Conservation (phyloP, 768 basidiomycete genomes). For the Lactifluus volemus region DNA sequence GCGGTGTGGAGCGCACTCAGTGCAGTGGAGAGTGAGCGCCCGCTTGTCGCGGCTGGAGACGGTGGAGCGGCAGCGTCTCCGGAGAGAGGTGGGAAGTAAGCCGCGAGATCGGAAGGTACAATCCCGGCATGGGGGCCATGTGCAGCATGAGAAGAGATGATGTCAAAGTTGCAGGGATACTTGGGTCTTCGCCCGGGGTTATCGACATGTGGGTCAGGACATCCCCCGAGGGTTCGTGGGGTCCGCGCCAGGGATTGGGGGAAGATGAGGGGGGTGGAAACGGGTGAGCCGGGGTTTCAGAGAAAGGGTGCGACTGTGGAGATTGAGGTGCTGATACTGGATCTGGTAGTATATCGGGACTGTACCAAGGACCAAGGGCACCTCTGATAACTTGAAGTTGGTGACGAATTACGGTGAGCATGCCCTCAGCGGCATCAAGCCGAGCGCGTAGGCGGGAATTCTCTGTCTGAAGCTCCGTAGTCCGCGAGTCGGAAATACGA, state of each 20-base stretch:
- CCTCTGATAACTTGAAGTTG: slow-evolving; percentile 49
- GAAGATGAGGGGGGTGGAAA: slow-evolving; percentile 1
- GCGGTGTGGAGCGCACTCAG: slow-evolving; percentile 10
- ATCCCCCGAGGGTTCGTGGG: slow-evolving; percentile 1
- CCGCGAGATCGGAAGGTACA: slow-evolving; percentile 11
- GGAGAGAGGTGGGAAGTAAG: slow-evolving; percentile 17
- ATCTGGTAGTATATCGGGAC: slow-evolving; percentile 24
- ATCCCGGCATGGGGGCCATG: neutral
- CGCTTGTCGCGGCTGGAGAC: neutral
- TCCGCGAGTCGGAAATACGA: slow-evolving; percentile 28
- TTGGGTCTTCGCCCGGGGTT: neutral
- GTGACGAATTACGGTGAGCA: slow-evolving; percentile 39
- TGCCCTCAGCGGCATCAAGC: slow-evolving; percentile 49
- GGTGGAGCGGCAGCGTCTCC: neutral
- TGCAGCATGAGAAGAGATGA: neutral
- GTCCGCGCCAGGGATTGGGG: neutral
- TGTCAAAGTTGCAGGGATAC: neutral
- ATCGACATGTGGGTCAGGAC: slow-evolving; percentile 1
- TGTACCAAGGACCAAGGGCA: slow-evolving; percentile 62
- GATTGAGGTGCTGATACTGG: neutral
- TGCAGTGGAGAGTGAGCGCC: slow-evolving; percentile 2
- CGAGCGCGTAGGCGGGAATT: slow-evolving; percentile 54
- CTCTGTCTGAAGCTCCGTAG: slow-evolving; percentile 45
- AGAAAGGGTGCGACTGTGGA: neutral
- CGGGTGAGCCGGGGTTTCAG: neutral